phyloP scores from a whole-genome alignment of 2,329 filamentous ascomycete species.

The Neurospora crassa region DNA sequence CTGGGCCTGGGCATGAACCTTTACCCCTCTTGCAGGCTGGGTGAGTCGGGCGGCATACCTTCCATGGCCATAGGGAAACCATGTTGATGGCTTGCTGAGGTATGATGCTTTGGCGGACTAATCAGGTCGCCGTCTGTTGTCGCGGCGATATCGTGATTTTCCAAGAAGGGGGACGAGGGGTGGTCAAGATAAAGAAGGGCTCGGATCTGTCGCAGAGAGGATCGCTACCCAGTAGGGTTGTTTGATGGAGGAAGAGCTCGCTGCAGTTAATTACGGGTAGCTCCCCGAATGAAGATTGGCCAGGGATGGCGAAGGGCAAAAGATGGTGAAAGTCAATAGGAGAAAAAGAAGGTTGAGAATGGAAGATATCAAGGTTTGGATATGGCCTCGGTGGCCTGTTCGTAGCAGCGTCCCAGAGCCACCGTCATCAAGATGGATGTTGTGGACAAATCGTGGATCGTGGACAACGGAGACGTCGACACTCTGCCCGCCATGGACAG shows the following conservation, averaged over 20 bases:
- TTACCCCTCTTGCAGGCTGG: background rate
- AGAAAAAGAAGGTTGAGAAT: background rate
- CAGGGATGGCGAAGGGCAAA: background rate
- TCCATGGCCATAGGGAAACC: conserved; percentile 47
- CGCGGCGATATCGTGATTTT: background rate
- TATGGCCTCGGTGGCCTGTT: background rate
- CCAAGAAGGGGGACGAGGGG: background rate
- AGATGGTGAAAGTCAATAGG: background rate
- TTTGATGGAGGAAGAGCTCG: background rate
- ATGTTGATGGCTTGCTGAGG: conserved; percentile 8
- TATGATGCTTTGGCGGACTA: background rate
- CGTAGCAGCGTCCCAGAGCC: background rate
- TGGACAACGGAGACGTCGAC: background rate
- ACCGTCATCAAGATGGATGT: background rate
- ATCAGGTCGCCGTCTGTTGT: background rate
- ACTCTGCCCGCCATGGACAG: background rate
- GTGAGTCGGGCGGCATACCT: conserved; percentile 39
- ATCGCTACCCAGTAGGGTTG: background rate
- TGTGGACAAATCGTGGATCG: background rate
- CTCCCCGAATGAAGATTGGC: conserved; percentile 1
- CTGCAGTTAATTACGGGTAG: background rate
- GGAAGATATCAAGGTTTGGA: background rate
- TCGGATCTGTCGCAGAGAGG: background rate
- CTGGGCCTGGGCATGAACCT: background rate
- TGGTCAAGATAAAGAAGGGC: background rate